Evolutionary conservation across 306 rosid species (phyloP).

Genomic region (Gastrolobium bilobum): DNA sequence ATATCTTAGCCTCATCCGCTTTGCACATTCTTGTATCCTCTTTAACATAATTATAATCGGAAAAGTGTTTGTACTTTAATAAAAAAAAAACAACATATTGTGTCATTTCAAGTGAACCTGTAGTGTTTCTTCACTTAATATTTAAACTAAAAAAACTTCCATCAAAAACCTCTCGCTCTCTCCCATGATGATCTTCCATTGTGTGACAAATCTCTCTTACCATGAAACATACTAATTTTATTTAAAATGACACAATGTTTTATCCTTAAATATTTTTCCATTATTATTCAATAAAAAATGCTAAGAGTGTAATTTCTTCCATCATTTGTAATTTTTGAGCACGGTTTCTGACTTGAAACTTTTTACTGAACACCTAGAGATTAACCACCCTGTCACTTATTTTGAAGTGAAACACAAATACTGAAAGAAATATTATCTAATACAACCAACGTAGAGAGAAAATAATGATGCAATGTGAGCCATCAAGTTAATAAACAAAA

Average conservation of each 20-base stretch:
- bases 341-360: neutral
- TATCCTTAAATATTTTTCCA: too few relatives aligned
- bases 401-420: neutral
- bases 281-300: neutral
- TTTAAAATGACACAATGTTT: too few relatives aligned
- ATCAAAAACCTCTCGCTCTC: too few relatives aligned
- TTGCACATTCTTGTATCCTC: neutral
- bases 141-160: too few relatives aligned
- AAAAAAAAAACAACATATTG: too few relatives aligned
- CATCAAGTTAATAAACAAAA: conserved; percentile 1
- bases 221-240: too few relatives aligned
- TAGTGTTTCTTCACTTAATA: too few relatives aligned
- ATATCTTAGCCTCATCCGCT: neutral
- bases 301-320: neutral
- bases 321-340: neutral
- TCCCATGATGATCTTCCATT: too few relatives aligned
- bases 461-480: neutral
- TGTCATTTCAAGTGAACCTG: too few relatives aligned
- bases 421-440: neutral
- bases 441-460: neutral
- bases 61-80: too few relatives aligned
- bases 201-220: too few relatives aligned
- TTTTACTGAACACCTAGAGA: neutral
- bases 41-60: neutral
- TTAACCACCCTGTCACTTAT: neutral